phyloP scores from a whole-genome alignment of 768 basidiomycete species.

The Mycena floridula region DNA sequence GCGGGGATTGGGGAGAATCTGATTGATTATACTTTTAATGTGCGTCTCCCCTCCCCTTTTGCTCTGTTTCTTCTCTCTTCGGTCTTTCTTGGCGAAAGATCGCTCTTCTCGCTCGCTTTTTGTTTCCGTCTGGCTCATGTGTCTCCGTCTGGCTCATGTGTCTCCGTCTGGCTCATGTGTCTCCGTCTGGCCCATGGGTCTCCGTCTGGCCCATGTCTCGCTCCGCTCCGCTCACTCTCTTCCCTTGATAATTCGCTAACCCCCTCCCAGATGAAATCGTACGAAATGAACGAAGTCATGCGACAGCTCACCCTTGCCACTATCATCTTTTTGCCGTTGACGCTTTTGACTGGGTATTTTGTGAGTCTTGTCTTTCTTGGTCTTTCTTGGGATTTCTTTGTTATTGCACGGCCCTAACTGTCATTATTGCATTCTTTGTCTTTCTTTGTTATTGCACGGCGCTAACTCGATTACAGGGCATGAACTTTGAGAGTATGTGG shows the following conservation, averaged over 20 bases:
- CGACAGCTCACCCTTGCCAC: conserved; percentile 62
- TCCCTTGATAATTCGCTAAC: no score
- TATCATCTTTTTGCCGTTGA: conserved; percentile 66
- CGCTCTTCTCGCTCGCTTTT: no score
- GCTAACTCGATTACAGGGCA: conserved; percentile 38
- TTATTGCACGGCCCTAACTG: conserved; percentile 52
- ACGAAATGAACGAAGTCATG: conserved; percentile 76
- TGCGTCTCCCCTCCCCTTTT: conserved; percentile 22
- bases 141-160: no score
- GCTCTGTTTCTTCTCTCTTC: conserved; percentile 4
- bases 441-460: not conserved
- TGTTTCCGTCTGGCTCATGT: no score
- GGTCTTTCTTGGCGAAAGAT: no score
- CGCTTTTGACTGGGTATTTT: conserved; percentile 67
- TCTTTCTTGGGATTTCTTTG: not conserved
- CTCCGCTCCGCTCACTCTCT: no score
- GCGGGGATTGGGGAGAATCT: conserved; percentile 63
- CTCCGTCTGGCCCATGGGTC: no score
- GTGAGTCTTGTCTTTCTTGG: conserved; percentile 21
- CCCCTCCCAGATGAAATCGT: conserved; percentile 71
- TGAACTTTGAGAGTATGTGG: conserved; percentile 61
- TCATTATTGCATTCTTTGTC: conserved; percentile 47
- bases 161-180: no score
- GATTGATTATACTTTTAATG: conserved; percentile 72
- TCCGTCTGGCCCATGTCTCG: no score